Conservation (phyloP, 192 early-diverging fungal species). For the Podila epicladia region DNA sequence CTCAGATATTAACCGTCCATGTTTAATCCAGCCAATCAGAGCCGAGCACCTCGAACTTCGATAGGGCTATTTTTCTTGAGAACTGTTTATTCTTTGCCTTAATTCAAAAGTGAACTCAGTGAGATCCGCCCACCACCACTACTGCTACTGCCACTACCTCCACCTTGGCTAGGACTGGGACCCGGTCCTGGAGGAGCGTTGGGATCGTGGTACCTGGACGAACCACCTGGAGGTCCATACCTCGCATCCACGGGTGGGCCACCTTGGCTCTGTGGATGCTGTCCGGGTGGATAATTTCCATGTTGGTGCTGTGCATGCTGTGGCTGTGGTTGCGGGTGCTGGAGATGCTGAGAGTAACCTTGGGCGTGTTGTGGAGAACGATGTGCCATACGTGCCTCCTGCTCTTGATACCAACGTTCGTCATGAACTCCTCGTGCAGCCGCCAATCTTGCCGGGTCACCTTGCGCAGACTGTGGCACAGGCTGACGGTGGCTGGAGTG, state of each 20-base stretch:
- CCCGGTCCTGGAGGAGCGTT: slow-evolving; percentile 1
- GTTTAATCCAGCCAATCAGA: slow-evolving; percentile 1
- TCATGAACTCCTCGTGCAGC: not conserved
- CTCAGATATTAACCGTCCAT: not conserved
- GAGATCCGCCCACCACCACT: slow-evolving; percentile 22
- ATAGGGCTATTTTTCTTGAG: no score
- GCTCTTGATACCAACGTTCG: not conserved
- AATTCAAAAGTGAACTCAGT: slow-evolving; percentile 33
- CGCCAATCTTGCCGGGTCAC: not conserved
- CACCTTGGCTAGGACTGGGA: not conserved
- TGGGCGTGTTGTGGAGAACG: not conserved
- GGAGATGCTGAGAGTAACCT: not conserved
- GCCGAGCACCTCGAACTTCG: not conserved
- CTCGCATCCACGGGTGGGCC: not conserved
- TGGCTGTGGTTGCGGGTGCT: not conserved
- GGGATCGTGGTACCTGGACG: slow-evolving; percentile 9
- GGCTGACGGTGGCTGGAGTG: not conserved
- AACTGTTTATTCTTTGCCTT: not conserved
- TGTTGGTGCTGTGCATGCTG: not conserved
- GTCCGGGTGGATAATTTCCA: not conserved
- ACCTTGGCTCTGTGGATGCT: not conserved
- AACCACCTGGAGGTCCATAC: not conserved
- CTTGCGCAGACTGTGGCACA: not conserved
- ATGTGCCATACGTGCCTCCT: not conserved
- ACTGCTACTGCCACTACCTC: not conserved